Evolutionary conservation across 129 eudicot genomes (phyloP).

Genomic region (Escallonia herrerae): DNA sequence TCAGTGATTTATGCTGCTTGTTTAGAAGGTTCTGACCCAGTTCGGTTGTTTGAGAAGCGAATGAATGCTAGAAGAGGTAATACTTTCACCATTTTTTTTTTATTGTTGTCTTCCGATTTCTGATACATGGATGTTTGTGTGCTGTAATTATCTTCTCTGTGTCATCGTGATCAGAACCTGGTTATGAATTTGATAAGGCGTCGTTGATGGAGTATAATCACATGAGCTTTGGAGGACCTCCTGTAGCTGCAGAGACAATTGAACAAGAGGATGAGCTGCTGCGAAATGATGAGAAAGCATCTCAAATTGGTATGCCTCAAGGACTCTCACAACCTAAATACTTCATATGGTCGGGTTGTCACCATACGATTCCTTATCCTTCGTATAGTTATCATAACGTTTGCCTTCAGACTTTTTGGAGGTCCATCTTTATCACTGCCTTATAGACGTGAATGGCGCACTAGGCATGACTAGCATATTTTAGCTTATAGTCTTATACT

Average conservation of each 20-base stretch:
- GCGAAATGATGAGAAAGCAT: conserved; percentile 40
- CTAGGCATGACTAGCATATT: too few species aligned
- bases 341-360: neutral
- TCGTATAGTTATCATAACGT: too few species aligned
- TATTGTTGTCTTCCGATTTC: neutral
- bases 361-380: too few species aligned
- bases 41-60: conserved; percentile 81
- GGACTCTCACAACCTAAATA: neutral
- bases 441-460: too few species aligned
- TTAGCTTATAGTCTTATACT: too few species aligned
- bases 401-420: too few species aligned
- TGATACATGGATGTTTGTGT: too few species aligned
- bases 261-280: conserved; percentile 76
- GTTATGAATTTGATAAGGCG: conserved; percentile 61
- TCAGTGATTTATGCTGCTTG: conserved; percentile 81
- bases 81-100: neutral
- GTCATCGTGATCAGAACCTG: conserved; percentile 33
- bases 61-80: conserved; percentile 69
- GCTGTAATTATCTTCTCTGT: too few species aligned
- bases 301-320: conserved; percentile 57
- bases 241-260: conserved; percentile 45
- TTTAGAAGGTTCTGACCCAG: conserved; percentile 87
- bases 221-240: conserved; percentile 96
- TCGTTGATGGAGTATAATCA: conserved; percentile 64
- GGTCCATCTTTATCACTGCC: too few species aligned